Conservation (phyloP, 306 rosid genomes). For the Quercus glauca region DNA sequence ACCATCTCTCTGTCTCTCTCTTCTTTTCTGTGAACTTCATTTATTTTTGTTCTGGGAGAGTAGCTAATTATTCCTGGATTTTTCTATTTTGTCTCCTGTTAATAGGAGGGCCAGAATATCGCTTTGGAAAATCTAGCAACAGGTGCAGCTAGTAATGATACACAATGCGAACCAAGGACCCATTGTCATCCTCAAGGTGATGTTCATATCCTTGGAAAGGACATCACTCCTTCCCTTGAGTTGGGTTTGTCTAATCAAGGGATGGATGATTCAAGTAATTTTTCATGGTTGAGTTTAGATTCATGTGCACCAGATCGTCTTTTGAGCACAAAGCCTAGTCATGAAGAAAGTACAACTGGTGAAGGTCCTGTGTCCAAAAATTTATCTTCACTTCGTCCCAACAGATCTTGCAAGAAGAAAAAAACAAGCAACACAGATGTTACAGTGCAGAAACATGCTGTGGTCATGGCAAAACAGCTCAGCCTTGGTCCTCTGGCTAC, state of each 20-base stretch:
- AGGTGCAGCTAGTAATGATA: slow-evolving; percentile 18
- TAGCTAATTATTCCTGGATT: slow-evolving; percentile 13
- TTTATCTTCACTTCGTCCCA: slow-evolving; percentile 20
- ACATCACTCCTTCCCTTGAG: slow-evolving; percentile 31
- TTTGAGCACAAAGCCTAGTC: slow-evolving; percentile 17
- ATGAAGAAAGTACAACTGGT: slow-evolving; percentile 11
- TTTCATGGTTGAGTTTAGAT: slow-evolving; percentile 72
- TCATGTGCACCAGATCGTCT: slow-evolving; percentile 42
- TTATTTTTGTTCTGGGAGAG: slow-evolving; percentile 5
- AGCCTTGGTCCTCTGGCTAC: slow-evolving; percentile 32
- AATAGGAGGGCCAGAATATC: slow-evolving; percentile 43
- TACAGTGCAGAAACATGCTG: slow-evolving; percentile 19
- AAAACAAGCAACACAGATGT: slow-evolving; percentile 27
- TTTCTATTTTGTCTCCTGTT: slow-evolving; percentile 21
- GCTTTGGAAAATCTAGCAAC: slow-evolving; percentile 28
- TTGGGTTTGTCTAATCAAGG: slow-evolving; percentile 39
- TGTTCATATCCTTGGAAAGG: slow-evolving; percentile 25
- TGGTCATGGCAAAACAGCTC: slow-evolving; percentile 42
- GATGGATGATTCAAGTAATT: slow-evolving; percentile 45
- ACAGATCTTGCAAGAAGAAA: slow-evolving; percentile 36
- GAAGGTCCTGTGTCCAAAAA: slow-evolving; percentile 29
- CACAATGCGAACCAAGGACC: slow-evolving; percentile 28
- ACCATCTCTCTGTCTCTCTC: not conserved
- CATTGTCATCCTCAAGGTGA: slow-evolving; percentile 33
- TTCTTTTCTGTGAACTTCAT: not conserved